phyloP scores from a whole-genome alignment of 495 filamentous ascomycete species.

The Penicillium diatomitis region DNA sequence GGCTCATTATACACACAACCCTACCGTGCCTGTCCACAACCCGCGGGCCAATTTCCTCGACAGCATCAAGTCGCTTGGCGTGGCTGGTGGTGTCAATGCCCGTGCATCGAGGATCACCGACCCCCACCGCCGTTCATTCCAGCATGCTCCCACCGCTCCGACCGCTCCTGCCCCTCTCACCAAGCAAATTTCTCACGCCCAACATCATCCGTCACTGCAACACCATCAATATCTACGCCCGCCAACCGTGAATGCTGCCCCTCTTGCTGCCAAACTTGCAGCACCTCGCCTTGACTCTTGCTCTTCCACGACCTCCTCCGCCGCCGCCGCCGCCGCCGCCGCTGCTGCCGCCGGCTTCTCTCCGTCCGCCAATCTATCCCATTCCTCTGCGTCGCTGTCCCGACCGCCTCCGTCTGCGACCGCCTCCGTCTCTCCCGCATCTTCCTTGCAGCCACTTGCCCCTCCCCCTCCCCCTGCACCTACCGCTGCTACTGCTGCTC shows the following conservation, averaged over 20 bases:
- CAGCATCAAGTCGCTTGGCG: conserved; percentile 39
- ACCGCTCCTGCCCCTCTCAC: conserved; percentile 24
- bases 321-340: conserved; percentile 12
- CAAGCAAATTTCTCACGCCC: conserved; percentile 25
- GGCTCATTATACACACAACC: conserved; percentile 85
- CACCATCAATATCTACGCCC: conserved; percentile 4
- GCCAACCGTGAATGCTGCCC: neutral
- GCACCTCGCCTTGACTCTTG: conserved; percentile 17
- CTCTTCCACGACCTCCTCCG: neutral
- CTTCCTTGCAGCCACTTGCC: conserved; percentile 31
- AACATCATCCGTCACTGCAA: conserved; percentile 7
- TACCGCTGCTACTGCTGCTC: conserved; percentile 16
- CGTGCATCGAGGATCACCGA: conserved; percentile 22
- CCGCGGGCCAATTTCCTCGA: conserved; percentile 51
- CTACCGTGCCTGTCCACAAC: conserved; percentile 47
- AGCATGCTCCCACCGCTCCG: conserved; percentile 26
- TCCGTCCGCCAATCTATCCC: neutral
- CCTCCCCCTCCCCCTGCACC: conserved; percentile 23
- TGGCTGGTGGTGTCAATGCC: conserved; percentile 17
- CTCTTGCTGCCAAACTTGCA: conserved; percentile 6
- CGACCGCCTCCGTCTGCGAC: conserved; percentile 16
- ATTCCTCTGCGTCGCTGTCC: neutral
- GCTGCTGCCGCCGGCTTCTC: neutral
- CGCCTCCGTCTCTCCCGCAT: neutral
- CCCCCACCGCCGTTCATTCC: conserved; percentile 26